phyloP scores from a whole-genome alignment of 2,329 filamentous ascomycete genomes.

The Nigrograna mackinnonii region DNA sequence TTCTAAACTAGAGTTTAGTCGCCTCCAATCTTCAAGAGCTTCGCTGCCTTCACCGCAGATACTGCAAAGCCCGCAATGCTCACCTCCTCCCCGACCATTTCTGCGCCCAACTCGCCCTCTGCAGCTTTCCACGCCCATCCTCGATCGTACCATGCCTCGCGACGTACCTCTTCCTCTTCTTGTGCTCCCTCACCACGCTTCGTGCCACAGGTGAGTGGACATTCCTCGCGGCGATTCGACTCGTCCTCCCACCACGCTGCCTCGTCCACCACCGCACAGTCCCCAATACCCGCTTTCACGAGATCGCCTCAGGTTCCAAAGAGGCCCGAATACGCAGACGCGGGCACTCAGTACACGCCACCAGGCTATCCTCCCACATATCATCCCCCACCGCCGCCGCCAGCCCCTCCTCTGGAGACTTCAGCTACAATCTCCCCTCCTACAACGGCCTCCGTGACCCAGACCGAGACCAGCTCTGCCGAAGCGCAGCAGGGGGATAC shows the following conservation, averaged over 20 bases:
- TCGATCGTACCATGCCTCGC: constrained; percentile 36
- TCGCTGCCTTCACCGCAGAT: too few relatives aligned
- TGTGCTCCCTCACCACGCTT: constrained; percentile 37
- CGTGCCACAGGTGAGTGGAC: constrained; percentile 27
- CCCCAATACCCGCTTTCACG: constrained; percentile 23
- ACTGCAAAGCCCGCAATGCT: constrained; percentile 33
- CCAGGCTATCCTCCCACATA: constrained; percentile 51
- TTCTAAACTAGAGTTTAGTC: too few relatives aligned
- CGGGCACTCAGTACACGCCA: constrained; percentile 59
- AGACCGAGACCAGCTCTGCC: not conserved
- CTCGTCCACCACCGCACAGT: constrained; percentile 23
- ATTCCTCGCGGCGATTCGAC: constrained; percentile 31
- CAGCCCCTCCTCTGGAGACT: constrained; percentile 6
- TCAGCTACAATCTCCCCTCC: not conserved
- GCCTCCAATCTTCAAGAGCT: too few relatives aligned
- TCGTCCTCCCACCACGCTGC: constrained; percentile 15
- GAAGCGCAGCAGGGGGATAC: constrained; percentile 34
- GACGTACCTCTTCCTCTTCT: constrained; percentile 33
- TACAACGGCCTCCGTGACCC: not conserved
- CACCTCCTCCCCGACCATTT: constrained; percentile 39
- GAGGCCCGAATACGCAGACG: constrained; percentile 49
- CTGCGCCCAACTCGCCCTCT: constrained; percentile 39
- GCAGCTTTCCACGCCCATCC: constrained; percentile 33
- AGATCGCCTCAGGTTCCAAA: constrained; percentile 30
- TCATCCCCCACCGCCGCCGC: constrained; percentile 12